Percentiles rank a stretch among this genome's conserved stretches.
phyloP scores from a whole-genome alignment of 108 stramenopile genomes.

The Thalassiosira profunda region DNA sequence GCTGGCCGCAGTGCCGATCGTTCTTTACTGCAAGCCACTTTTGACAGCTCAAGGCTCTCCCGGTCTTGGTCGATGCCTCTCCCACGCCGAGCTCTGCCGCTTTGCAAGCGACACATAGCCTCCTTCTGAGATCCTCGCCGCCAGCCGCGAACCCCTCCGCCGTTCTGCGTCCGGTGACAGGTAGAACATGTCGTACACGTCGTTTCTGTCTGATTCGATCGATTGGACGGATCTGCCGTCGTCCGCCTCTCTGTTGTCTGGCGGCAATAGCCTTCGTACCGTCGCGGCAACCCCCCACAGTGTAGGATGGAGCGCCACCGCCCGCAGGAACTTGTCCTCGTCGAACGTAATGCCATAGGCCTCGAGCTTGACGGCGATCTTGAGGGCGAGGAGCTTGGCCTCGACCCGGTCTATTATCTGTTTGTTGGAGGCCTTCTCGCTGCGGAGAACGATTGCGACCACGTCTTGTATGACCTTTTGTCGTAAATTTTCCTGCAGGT shows the following conservation, averaged over 20 bases:
- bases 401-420: constrained; percentile 33
- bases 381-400: constrained; percentile 32
- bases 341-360: constrained; percentile 39
- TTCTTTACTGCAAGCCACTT: too few relatives aligned
- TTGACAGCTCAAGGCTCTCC: too few relatives aligned
- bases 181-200: constrained; percentile 50
- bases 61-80: too few relatives aligned
- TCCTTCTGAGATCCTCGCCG: too few relatives aligned
- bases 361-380: constrained; percentile 51
- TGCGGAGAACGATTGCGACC: constrained; percentile 11
- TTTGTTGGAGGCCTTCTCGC: neutral
- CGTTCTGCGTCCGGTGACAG: too few relatives aligned
- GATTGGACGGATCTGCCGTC: constrained; percentile 7
- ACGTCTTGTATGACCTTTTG: constrained; percentile 42
- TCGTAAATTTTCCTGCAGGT: constrained; percentile 33
- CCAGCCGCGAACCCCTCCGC: too few relatives aligned
- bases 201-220: constrained; percentile 27
- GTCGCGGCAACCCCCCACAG: constrained; percentile 20
- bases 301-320: constrained; percentile 32
- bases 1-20: too few relatives aligned
- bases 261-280: constrained; percentile 30
- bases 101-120: too few relatives aligned
- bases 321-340: constrained; percentile 42
- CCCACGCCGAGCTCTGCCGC: too few relatives aligned
- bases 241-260: neutral